phyloP scores from a whole-genome alignment of 2,329 filamentous ascomycete species.

The Thelonectria blattea region DNA sequence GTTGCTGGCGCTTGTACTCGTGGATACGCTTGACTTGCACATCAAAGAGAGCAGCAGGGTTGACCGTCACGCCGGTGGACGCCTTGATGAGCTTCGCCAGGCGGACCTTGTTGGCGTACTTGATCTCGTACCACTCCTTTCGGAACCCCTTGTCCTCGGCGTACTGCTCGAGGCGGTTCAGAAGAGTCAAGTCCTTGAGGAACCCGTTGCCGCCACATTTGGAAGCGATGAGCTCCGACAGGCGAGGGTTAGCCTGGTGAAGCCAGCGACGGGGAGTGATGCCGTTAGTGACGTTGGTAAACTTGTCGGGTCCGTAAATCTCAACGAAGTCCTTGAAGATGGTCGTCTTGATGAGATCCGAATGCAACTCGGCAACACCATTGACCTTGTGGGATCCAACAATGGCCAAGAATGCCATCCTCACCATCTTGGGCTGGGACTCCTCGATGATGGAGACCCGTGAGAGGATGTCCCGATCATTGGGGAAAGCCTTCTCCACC shows the following conservation, averaged over 20 bases:
- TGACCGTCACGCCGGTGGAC: constrained; percentile 79
- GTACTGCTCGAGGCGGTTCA: constrained; percentile 85
- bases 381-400: constrained; percentile 99
- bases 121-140: constrained; percentile 95
- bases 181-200: constrained; percentile 85
- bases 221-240: constrained; percentile 90
- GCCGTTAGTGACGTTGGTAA: constrained; percentile 98
- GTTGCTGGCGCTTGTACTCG: constrained; percentile 98
- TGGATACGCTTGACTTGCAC: constrained; percentile 99
- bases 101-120: constrained; percentile 92
- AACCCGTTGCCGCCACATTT: constrained; percentile 85
- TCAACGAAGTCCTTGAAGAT: constrained; percentile 99
- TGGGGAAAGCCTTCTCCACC: constrained; percentile 89
- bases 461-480: constrained; percentile 82
- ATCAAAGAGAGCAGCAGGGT: constrained; percentile 89
- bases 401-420: constrained; percentile 94
- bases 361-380: constrained; percentile 95
- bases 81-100: constrained; percentile 91
- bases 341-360: constrained; percentile 97
- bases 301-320: constrained; percentile 95
- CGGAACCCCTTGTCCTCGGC: constrained; percentile 89
- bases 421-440: constrained; percentile 94
- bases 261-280: constrained; percentile 96
- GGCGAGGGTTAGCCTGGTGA: constrained; percentile 92
- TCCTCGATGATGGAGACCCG: constrained; percentile 98